Evolutionary conservation across 2,329 filamentous ascomycete genomes (phyloP), one percentile per base, ranked within the genome.

Genomic region (Aspergillus japonicus): DNA sequence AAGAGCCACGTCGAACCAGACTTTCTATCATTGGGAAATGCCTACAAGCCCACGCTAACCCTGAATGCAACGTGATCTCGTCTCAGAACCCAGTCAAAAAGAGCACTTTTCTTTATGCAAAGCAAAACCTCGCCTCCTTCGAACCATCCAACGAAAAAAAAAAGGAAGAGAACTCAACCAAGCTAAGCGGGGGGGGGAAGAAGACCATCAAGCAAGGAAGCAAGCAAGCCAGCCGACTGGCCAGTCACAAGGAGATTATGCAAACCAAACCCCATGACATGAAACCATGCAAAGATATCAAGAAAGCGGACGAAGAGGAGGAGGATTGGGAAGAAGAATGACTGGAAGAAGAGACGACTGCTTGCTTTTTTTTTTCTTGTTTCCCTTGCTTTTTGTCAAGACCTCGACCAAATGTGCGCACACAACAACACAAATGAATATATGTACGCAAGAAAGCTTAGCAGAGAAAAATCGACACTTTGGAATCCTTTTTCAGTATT

Each of bases 401-500:
- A 55, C 58, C 39, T 55, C 14, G 19, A 31, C 31, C 21, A 50
- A 54, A 29, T 29, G 26, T 42, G 12, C 24, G 54, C 57, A 64
- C 39, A 42, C 39, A 16, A 16, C 33, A 29, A 16, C 39, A 19
- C 39, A 8, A 6, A 44, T 19, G 23, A 23, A 19, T 16, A 44
- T 16, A n/a, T 42, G 16, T 12, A 44, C 39, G 39, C 39, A 44
- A 44, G 39, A 12, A 12, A 68, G 66, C 63, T 29, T 29, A 29
- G 26, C 26, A 29, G 63, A 29, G 63, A 71, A 70, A 63, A 64
- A 63, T 70, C 26, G 70, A 73, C 70, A 73, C 68, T 62, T 58
- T 64, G 64, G 65, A 66, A 66, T 42, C 23, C 31, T 39, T 65
- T 69, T 72, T 70, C 66, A 63, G 62, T 66, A 71, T 69, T 72